These are phyloP conservation scores for Lentinula lateritia DNA, from an alignment of 768 basidiomycete genomes.

Conservation along the genomic window DNA sequence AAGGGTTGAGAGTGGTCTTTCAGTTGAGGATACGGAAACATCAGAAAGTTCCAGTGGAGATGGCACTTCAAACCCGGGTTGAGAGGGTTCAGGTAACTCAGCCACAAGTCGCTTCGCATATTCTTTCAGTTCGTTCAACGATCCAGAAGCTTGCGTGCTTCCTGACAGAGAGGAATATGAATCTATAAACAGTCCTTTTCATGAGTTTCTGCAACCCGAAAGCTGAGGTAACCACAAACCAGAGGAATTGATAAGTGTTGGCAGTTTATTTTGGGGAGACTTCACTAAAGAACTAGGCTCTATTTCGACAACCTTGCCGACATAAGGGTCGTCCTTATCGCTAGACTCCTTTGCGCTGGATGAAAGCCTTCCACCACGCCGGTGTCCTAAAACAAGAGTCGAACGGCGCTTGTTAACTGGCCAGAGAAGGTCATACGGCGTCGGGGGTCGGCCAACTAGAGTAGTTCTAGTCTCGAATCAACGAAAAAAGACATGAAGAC, in stretches of 20 bases:
- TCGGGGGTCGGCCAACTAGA: slow-evolving; percentile 43
- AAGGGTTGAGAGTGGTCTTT: background rate
- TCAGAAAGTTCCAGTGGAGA: background rate
- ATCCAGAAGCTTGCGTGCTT: background rate
- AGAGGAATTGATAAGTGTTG: background rate
- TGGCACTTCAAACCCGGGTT: background rate
- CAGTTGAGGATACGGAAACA: background rate
- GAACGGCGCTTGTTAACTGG: slow-evolving; percentile 46
- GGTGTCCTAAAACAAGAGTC: slow-evolving; percentile 1
- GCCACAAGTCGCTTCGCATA: slow-evolving; percentile 6
- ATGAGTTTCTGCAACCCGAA: background rate
- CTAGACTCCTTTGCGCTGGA: background rate
- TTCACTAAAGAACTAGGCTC: background rate
- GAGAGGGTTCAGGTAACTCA: background rate
- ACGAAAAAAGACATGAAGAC: slow-evolving; percentile 41
- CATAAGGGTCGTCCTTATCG: slow-evolving; percentile 9
- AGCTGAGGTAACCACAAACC: background rate
- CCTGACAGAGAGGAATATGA: background rate
- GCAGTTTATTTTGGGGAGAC: background rate
- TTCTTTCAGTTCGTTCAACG: background rate
- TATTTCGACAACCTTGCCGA: slow-evolving; percentile 34
- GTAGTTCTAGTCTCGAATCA: background rate
- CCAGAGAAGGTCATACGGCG: slow-evolving; percentile 81
- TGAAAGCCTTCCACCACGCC: background rate
- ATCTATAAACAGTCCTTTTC: background rate